phyloP scores from a whole-genome alignment of 768 basidiomycete genomes.

The Boletus rubropictus region DNA sequence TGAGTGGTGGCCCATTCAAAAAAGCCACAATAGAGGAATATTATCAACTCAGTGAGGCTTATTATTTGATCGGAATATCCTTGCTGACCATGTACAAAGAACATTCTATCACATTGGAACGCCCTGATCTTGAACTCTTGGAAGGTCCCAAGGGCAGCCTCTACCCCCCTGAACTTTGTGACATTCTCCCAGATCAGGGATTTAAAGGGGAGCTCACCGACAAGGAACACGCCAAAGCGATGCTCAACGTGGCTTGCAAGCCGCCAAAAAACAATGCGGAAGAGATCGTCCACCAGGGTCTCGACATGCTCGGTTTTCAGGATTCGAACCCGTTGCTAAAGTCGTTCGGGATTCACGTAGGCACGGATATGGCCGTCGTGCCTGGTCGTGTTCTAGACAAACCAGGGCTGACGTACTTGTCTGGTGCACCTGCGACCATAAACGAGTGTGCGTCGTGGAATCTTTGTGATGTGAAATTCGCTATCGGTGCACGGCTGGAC shows the following conservation, averaged over 20 bases:
- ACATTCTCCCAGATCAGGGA: slow-evolving; percentile 37
- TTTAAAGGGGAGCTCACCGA: slow-evolving; percentile 46
- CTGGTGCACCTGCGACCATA: slow-evolving; percentile 21
- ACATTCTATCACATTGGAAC: slow-evolving; percentile 31
- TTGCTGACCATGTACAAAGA: slow-evolving; percentile 26
- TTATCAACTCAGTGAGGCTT: slow-evolving; percentile 36
- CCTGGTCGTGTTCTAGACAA: slow-evolving; percentile 46
- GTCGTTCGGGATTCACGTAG: slow-evolving; percentile 41
- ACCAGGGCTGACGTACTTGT: slow-evolving; percentile 39
- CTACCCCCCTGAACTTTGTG: slow-evolving; percentile 45
- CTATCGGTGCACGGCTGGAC: slow-evolving; percentile 46
- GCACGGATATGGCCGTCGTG: slow-evolving; percentile 46
- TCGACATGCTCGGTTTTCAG: slow-evolving; percentile 39
- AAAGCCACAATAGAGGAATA: slow-evolving; percentile 41
- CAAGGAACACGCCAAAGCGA: slow-evolving; percentile 37
- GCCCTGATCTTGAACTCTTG: slow-evolving; percentile 38
- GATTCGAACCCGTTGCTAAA: slow-evolving; percentile 29
- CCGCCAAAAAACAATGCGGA: slow-evolving; percentile 42
- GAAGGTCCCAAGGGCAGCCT: slow-evolving; percentile 32
- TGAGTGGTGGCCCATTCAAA: slow-evolving; percentile 35
- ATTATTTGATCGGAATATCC: neutral
- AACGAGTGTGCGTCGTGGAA: slow-evolving; percentile 48
- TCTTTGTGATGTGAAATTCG: slow-evolving; percentile 50
- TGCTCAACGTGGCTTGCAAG: slow-evolving; percentile 45
- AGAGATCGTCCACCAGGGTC: slow-evolving; percentile 39